These are phyloP conservation scores for Hapsidospora chrysogenum DNA, from an alignment of 495 filamentous ascomycete species.

Conservation along the genomic window DNA sequence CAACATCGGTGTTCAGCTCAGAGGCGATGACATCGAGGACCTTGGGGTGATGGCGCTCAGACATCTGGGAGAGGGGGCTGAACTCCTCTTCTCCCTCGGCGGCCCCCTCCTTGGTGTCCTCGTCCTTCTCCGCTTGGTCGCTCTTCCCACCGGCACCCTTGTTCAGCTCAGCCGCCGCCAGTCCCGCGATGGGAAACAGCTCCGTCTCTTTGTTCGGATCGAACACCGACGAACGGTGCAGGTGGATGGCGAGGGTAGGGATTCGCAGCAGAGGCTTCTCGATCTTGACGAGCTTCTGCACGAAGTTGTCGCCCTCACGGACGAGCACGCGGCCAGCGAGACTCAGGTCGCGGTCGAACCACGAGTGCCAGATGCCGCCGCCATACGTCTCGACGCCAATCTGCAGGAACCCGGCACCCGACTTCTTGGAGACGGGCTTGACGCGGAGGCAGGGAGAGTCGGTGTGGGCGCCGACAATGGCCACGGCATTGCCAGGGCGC, in stretches of 20 bases:
- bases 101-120: slow-evolving; percentile 14
- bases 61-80: slow-evolving; percentile 55
- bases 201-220: slow-evolving; percentile 94
- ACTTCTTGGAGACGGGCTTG: slow-evolving; percentile 87
- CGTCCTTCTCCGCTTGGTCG: slow-evolving; percentile 15
- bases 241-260: slow-evolving; percentile 83
- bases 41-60: slow-evolving; percentile 78
- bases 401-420: slow-evolving; percentile 72
- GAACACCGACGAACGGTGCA: slow-evolving; percentile 72
- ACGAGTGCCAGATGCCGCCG: slow-evolving; percentile 65
- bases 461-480: slow-evolving; percentile 93
- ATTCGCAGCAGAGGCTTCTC: slow-evolving; percentile 83
- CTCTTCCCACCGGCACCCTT: slow-evolving; percentile 31
- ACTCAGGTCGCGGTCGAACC: slow-evolving; percentile 92
- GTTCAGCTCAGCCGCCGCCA: slow-evolving; percentile 78
- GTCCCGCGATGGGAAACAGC: slow-evolving; percentile 79
- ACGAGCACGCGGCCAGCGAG: slow-evolving; percentile 82
- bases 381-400: slow-evolving; percentile 95
- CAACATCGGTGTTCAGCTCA: slow-evolving; percentile 48
- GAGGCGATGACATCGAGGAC: slow-evolving; percentile 75
- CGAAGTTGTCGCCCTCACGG: slow-evolving; percentile 52
- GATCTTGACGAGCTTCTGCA: slow-evolving; percentile 77
- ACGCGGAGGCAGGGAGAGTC: slow-evolving; percentile 82
- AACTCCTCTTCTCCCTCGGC: slow-evolving; percentile 31
- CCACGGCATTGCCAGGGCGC: slow-evolving; percentile 85